Evolutionary conservation across 495 filamentous ascomycete genomes (phyloP).

Genomic region (Rostrohypoxylon terebratum): DNA sequence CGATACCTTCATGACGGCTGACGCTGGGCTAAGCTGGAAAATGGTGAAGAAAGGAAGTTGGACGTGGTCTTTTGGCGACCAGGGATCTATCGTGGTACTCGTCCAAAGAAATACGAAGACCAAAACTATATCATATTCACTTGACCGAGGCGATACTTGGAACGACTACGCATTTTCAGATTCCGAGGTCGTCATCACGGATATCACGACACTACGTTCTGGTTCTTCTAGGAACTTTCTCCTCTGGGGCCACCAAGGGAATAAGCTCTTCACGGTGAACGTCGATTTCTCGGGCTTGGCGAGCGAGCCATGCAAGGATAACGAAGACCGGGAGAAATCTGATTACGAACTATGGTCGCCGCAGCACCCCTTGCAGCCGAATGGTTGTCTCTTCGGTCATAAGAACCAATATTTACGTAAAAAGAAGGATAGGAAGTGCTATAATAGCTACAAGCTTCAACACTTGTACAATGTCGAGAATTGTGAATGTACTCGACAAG

Average conservation of each 20-base stretch:
- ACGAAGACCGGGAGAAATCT: constrained; percentile 71
- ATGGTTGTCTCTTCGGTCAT: constrained; percentile 93
- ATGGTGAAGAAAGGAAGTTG: constrained; percentile 84
- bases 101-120: constrained; percentile 70
- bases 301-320: constrained; percentile 73
- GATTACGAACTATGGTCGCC: constrained; percentile 88
- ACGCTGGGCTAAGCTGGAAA: constrained; percentile 91
- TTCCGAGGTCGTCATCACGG: constrained; percentile 72
- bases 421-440: constrained; percentile 77
- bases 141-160: constrained; percentile 85
- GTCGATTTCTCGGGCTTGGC: constrained; percentile 87
- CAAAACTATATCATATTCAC: constrained; percentile 77
- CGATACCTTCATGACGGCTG: constrained; percentile 87
- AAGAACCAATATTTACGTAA: constrained; percentile 91
- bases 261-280: constrained; percentile 74
- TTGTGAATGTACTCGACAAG: constrained; percentile 83
- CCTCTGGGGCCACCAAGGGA: constrained; percentile 78
- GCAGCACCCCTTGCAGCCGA: constrained; percentile 76
- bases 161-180: constrained; percentile 76
- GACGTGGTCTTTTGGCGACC: constrained; percentile 94
- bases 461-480: constrained; percentile 74
- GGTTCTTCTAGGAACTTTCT: constrained; percentile 91
- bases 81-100: constrained; percentile 90
- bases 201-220: constrained; percentile 88
- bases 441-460: constrained; percentile 76